A percentile compares a stretch with the other conserved stretches of the same genome.
These are phyloP conservation scores for Salvia miltiorrhiza DNA, from an alignment of 257 asterid species.

Conservation along the genomic window DNA sequence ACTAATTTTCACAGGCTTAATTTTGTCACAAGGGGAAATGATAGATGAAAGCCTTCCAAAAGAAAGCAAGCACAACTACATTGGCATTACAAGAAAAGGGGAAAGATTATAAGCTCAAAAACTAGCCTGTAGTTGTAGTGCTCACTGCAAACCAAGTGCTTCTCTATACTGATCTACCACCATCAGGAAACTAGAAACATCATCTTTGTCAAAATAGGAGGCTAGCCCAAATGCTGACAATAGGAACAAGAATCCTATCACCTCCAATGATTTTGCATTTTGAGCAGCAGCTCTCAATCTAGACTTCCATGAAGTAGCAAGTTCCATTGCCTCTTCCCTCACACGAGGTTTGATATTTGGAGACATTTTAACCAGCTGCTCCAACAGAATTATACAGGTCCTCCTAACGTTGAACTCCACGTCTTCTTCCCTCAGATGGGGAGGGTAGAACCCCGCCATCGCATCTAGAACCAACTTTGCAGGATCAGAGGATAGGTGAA, in stretches of 20 bases:
- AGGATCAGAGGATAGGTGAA: constrained; percentile 44
- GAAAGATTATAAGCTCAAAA: neutral
- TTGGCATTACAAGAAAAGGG: neutral
- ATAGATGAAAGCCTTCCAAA: neutral
- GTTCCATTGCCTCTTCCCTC: constrained; percentile 34
- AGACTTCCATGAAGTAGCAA: constrained; percentile 48
- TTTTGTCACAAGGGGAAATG: neutral
- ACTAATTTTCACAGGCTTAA: neutral
- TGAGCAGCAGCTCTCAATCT: constrained; percentile 21
- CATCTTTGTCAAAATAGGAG: constrained; percentile 32
- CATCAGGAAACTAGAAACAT: constrained; percentile 27
- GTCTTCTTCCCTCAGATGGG: constrained; percentile 38
- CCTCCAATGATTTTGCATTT: constrained; percentile 25
- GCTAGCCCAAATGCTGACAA: constrained; percentile 38
- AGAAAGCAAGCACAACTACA: neutral
- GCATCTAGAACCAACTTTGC: constrained; percentile 57
- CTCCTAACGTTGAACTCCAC: constrained; percentile 21
- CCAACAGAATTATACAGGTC: constrained; percentile 40
- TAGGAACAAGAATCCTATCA: constrained; percentile 43
- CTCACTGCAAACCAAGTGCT: constrained; percentile 13
- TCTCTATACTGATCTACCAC: constrained; percentile 26
- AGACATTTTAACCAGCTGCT: constrained; percentile 37
- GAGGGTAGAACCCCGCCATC: constrained; percentile 52
- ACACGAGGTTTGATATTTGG: constrained; percentile 23
- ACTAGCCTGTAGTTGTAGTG: constrained; percentile 20